Base-by-base conservation (phyloP, 108 stramenopile genomes). In the Epithemia pelagica region DNA sequence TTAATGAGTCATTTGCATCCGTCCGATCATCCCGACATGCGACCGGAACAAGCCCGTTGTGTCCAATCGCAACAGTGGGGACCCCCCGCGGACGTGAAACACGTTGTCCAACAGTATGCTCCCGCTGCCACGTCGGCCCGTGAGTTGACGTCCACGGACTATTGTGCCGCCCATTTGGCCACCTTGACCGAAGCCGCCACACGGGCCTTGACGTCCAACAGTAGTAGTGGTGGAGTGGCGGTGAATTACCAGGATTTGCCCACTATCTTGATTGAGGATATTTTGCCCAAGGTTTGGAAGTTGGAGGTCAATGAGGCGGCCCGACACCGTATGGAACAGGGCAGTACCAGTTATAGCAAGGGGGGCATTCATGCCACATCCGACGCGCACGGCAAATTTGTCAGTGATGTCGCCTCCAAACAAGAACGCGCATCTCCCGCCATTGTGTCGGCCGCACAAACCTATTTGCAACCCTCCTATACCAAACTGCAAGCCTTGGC, bases 151-250 rank as follows among this genome's bases (percentile, higher is more conserved):
- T 72, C 59, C 22, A 72, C 74, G 57, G 87, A 91, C 68, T 91
- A 83, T 66, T 91, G 90, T 72, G 90, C 90, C 23, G 84, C 84
- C 10, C 90, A 91, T 70, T 76, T 91, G 55, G 76, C 88, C 7
- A 76, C 74, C 27, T 67, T 91, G 29, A 79, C 76, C 33, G 85
- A 86, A 67, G 70, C 88, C 23, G 93, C 93, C 32, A 61, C 87
- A 0, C 33, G 33, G 20, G 73, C n/a, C n/a, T n/a, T n/a, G n/a
- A n/a, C n/a, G n/a, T n/a, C n/a, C n/a, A n/a, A n/a, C n/a, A n/a
- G n/a, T n/a, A n/a, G n/a, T n/a, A n/a, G n/a, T n/a, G n/a, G n/a
- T n/a, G 37, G 37, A 46, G 5, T 46, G 15, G 10, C 37, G 37
- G 37, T 46, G 37, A 46, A 46, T 46, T 46, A 46, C 37, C 5